A percentile compares a stretch with the other conserved stretches of the same genome.
These are phyloP conservation scores for Pythium myriotylum DNA, from an alignment of 352 stramenopile genomes.

Conservation along the genomic window DNA sequence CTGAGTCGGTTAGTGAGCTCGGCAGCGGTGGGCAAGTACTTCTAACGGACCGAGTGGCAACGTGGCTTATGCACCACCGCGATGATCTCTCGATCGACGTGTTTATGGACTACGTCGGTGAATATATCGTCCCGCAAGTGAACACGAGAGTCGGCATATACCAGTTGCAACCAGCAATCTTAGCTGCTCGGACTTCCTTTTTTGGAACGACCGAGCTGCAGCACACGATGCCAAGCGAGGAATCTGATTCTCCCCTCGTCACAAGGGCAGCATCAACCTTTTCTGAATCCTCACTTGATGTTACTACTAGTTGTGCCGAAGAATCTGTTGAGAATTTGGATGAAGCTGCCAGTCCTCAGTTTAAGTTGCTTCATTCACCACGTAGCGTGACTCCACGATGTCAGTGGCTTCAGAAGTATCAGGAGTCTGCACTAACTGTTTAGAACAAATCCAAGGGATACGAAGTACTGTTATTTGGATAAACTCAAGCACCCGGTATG, in stretches of 20 bases:
- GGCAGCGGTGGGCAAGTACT: constrained; percentile 35
- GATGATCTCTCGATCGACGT: constrained; percentile 16
- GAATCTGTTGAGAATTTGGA: too few relatives aligned
- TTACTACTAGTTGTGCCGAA: too few relatives aligned
- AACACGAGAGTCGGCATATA: constrained; percentile 38
- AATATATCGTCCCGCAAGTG: constrained; percentile 41
- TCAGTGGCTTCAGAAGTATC: too few relatives aligned
- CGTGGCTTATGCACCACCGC: constrained; percentile 23
- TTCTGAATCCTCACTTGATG: too few relatives aligned
- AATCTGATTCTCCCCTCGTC: background rate
- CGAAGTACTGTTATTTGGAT: too few relatives aligned
- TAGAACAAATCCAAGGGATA: too few relatives aligned
- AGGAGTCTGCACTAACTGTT: too few relatives aligned
- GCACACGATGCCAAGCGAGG: background rate
- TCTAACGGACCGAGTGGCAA: constrained; percentile 23
- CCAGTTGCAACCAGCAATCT: constrained; percentile 35
- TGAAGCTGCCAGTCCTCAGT: too few relatives aligned
- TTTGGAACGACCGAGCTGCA: background rate
- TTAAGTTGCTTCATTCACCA: too few relatives aligned
- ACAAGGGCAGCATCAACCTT: background rate
- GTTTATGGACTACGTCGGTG: constrained; percentile 32
- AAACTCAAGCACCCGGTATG: too few relatives aligned
- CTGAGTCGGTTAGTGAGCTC: constrained; percentile 27
- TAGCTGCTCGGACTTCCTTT: background rate
- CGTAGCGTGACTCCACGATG: too few relatives aligned